These are phyloP conservation scores for Creolimax fragrantissima DNA, from an alignment of 78 protist species.

Conservation along the genomic window DNA sequence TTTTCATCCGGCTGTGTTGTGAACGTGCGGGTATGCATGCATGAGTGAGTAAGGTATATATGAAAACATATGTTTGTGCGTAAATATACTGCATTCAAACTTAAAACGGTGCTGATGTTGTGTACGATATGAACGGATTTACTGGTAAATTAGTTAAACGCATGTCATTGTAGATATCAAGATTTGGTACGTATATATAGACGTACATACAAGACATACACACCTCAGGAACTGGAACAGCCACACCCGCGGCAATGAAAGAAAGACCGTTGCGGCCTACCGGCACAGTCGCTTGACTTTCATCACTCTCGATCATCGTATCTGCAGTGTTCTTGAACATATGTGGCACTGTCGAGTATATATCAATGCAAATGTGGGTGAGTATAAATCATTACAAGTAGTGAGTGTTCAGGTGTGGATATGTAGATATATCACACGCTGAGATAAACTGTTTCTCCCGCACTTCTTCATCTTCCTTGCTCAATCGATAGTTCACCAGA, in stretches of 20 bases:
- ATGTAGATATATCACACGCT: no score
- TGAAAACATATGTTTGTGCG: no score
- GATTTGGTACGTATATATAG: neutral
- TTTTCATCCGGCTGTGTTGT: neutral
- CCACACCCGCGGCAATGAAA: neutral
- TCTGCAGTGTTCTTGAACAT: neutral
- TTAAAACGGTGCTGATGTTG: no score
- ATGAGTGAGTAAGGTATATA: no score
- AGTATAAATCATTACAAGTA: neutral
- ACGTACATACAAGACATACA: neutral
- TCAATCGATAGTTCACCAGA: no score
- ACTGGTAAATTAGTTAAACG: no score
- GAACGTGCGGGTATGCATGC: neutral
- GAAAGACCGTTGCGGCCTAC: neutral
- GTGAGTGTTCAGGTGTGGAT: no score
- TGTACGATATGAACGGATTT: no score
- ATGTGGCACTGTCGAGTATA: neutral
- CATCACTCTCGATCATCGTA: neutral
- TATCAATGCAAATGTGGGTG: neutral
- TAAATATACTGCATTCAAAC: no score
- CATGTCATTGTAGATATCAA: neutral
- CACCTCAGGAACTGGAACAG: neutral
- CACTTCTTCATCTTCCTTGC: no score
- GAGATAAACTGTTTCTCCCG: no score
- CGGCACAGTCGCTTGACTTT: neutral